Evolutionary conservation across 2,329 filamentous ascomycete species (phyloP).

Genomic region (Colletotrichum scovillei): DNA sequence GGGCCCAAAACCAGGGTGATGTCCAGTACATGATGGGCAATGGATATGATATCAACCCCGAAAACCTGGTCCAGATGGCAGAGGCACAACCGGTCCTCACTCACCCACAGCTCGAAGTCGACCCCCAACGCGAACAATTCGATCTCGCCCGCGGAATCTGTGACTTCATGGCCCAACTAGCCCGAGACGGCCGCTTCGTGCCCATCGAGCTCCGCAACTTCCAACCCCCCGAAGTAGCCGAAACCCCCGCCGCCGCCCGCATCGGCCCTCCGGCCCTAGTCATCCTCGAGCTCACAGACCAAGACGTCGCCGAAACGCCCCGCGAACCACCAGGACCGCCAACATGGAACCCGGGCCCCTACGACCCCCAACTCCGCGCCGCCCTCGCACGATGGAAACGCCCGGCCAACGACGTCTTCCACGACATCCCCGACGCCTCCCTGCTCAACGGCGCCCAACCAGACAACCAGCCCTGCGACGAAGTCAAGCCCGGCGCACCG

Average conservation of each 20-base stretch:
- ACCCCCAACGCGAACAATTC: neutral
- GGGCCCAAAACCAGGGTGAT: neutral
- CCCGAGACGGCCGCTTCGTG: conserved; percentile 24
- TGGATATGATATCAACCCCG: neutral
- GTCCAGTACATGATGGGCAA: conserved; percentile 14
- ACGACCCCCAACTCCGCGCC: neutral
- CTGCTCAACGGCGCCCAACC: neutral
- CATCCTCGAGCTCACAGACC: conserved; percentile 6
- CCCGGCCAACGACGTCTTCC: conserved; percentile 31
- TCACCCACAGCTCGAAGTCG: neutral
- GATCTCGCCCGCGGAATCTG: conserved; percentile 2
- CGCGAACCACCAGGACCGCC: neutral
- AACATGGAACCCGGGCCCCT: neutral
- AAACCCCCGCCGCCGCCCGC: neutral
- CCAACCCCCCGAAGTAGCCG: conserved; percentile 1
- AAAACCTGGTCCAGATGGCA: neutral
- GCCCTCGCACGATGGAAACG: conserved; percentile 28
- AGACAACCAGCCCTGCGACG: conserved; percentile 17
- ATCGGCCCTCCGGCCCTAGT: neutral
- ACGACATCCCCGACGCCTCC: conserved; percentile 30
- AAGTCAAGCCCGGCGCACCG: neutral
- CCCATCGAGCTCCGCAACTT: conserved; percentile 23
- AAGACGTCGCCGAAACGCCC: neutral
- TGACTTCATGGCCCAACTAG: neutral
- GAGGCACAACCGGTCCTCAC: neutral